Conservation (phyloP, 208 protist genomes). For the Lotmaria passim region DNA sequence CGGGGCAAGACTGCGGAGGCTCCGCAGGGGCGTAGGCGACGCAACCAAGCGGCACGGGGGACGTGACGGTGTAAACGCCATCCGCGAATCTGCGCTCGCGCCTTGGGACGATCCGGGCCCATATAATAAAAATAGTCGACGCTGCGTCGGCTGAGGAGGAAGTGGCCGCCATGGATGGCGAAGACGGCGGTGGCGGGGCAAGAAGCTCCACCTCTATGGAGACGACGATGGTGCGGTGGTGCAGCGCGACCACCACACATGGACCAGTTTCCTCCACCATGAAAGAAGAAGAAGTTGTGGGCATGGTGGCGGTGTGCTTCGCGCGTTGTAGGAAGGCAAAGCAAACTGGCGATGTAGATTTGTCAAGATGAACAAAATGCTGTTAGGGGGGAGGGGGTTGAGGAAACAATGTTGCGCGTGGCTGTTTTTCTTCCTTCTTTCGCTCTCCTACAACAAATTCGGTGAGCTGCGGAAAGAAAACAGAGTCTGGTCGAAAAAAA, state of each 20-base stretch:
- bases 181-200: not conserved
- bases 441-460: too few species aligned
- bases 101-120: slow-evolving; percentile 30
- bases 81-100: slow-evolving; percentile 32
- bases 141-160: not conserved
- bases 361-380: too few species aligned
- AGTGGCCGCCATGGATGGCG: too few species aligned
- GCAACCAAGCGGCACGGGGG: slow-evolving; percentile 30
- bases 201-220: slow-evolving; percentile 21
- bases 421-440: too few species aligned
- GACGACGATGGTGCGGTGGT: slow-evolving; percentile 22
- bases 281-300: slow-evolving; percentile 18
- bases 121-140: slow-evolving; percentile 15
- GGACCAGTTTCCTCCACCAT: slow-evolving; percentile 22
- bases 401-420: too few species aligned
- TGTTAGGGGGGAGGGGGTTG: too few species aligned
- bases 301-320: slow-evolving; percentile 6
- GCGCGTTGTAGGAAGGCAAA: not conserved
- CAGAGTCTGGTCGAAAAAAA: too few species aligned
- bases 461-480: too few species aligned
- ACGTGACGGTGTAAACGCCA: slow-evolving; percentile 19
- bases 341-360: too few species aligned
- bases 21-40: not conserved
- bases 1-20: not conserved
- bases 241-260: slow-evolving; percentile 22